These are phyloP conservation scores for Thermothielavioides terrestris DNA, from an alignment of 495 filamentous ascomycete genomes.

Conservation along the genomic window DNA sequence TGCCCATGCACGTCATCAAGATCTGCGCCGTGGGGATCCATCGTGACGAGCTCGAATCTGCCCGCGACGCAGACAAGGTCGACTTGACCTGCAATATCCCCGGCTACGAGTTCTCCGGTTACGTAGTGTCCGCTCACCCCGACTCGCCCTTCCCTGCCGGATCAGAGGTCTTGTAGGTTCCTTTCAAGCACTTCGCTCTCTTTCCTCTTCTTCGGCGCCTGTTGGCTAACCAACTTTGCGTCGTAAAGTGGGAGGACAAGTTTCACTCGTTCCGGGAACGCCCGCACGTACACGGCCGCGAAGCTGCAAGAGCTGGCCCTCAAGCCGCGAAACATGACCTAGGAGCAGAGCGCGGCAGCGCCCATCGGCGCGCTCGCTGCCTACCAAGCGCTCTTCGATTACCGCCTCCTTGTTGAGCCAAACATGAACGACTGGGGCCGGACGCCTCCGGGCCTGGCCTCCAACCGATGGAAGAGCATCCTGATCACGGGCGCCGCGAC, in stretches of 20 bases:
- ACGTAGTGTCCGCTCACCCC: slow-evolving; percentile 40
- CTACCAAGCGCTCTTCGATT: slow-evolving; percentile 52
- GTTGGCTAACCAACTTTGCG: not conserved
- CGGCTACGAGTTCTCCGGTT: slow-evolving; percentile 47
- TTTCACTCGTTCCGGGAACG: slow-evolving; percentile 42
- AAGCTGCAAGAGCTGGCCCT: slow-evolving; percentile 41
- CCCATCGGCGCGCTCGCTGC: slow-evolving; percentile 48
- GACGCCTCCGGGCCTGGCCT: not conserved
- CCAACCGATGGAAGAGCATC: slow-evolving; percentile 25
- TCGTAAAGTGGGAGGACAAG: slow-evolving; percentile 9
- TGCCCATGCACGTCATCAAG: slow-evolving; percentile 41
- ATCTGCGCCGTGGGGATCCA: slow-evolving; percentile 45
- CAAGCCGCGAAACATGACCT: slow-evolving; percentile 40
- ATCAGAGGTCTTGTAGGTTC: slow-evolving; percentile 39
- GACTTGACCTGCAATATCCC: slow-evolving; percentile 24
- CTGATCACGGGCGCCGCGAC: slow-evolving; percentile 45
- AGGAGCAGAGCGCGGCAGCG: slow-evolving; percentile 43
- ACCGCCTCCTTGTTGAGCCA: slow-evolving; percentile 29
- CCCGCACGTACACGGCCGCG: slow-evolving; percentile 44
- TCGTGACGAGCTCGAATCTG: slow-evolving; percentile 41
- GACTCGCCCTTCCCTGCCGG: slow-evolving; percentile 44
- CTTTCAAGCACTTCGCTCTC: not conserved
- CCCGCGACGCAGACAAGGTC: not conserved
- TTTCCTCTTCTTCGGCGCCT: not conserved
- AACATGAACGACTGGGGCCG: not conserved